Evolutionary conservation across 2,329 filamentous ascomycete species (phyloP), one percentile per base, ranked within the genome.

Genomic region (Cladophialophora chaetospira): DNA sequence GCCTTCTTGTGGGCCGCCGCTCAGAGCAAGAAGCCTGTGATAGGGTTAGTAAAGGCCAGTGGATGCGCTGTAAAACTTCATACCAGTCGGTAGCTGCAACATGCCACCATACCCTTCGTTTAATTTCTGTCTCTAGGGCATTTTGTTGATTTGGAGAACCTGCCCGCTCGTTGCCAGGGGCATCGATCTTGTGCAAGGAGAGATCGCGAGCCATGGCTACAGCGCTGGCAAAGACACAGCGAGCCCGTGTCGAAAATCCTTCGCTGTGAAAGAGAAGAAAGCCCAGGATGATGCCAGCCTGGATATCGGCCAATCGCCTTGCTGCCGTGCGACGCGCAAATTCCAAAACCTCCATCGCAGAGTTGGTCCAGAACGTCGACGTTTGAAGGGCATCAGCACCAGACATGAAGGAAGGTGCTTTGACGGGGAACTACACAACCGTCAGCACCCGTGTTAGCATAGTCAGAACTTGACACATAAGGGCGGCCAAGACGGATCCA

Each of bases 41-140:
- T 3, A 23, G 4, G 25, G 11, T 51, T 17, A 25, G n/a, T n/a
- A n/a, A n/a, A n/a, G n/a, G n/a, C n/a, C n/a, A n/a, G n/a, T n/a
- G 44, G 13, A 11, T 47, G 44, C 19, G 26, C 23, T 17, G 1
- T 13, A 19, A 2, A 42, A 46, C 23, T 21, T 55, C 66, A 26
- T 68, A 73, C 75, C 75, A 77, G 57, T 77, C 75, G n/a, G 71
- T 75, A 0, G 73, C 69, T 2, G 66, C 67, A 11, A 77, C 56
- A 48, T 76, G 72, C 75, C 75, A 77, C 73, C 73, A 76, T 1
- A 75, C 61, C 1, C 75, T 67, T n/a, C 75, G 67, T 17, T 70
- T 72, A 3, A 74, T 60, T 55, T 77, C 75, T 17, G 71, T 23
- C 5, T 71, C 66, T 4, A 69, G 53, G 4, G 55, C 53, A 31